Evolutionary conservation across 106 monocot species (phyloP).

Genomic region (Phalaenopsis aphrodite): DNA sequence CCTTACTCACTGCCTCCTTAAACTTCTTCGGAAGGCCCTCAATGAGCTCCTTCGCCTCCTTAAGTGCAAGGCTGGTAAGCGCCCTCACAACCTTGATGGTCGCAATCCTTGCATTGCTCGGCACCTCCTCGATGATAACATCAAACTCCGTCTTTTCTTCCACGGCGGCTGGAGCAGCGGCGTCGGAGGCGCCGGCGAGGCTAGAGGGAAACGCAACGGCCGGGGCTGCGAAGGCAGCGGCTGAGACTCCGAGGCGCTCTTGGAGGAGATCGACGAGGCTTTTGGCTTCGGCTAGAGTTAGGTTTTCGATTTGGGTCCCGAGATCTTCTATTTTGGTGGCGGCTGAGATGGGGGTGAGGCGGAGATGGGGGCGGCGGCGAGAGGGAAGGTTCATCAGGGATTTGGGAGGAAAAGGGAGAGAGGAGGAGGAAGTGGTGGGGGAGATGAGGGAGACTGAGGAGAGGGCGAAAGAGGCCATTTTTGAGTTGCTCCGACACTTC

Average conservation of each 20-base stretch:
- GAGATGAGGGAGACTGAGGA: conserved; percentile 18
- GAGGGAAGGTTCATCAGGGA: background rate
- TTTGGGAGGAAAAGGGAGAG: conserved; percentile 11
- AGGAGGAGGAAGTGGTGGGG: conserved; percentile 5
- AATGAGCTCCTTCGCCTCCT: conserved; percentile 96
- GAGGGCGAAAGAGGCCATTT: conserved; percentile 21
- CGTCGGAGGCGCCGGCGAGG: conserved; percentile 29
- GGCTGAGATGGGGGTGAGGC: conserved; percentile 1
- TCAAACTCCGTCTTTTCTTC: conserved; percentile 98
- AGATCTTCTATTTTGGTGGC: conserved; percentile 48
- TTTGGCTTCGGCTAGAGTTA: conserved; percentile 63
- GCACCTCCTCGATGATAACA: conserved; percentile 86
- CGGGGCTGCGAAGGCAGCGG: conserved; percentile 39
- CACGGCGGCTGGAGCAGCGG: conserved; percentile 28
- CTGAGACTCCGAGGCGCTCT: conserved; percentile 52
- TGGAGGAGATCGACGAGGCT: conserved; percentile 48
- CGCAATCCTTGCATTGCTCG: conserved; percentile 68
- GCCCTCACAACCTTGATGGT: conserved; percentile 88
- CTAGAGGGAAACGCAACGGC: conserved; percentile 31
- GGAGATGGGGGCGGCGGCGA: conserved; percentile 5
- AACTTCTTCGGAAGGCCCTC: conserved; percentile 96
- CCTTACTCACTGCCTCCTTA: conserved; percentile 80
- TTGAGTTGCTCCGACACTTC: background rate
- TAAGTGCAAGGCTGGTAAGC: conserved; percentile 70
- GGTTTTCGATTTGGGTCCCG: conserved; percentile 24